A percentile compares a stretch with the other conserved stretches of the same genome.
Evolutionary conservation across 2,329 filamentous ascomycete species (phyloP).

Genomic region (Xylaria sp.): DNA sequence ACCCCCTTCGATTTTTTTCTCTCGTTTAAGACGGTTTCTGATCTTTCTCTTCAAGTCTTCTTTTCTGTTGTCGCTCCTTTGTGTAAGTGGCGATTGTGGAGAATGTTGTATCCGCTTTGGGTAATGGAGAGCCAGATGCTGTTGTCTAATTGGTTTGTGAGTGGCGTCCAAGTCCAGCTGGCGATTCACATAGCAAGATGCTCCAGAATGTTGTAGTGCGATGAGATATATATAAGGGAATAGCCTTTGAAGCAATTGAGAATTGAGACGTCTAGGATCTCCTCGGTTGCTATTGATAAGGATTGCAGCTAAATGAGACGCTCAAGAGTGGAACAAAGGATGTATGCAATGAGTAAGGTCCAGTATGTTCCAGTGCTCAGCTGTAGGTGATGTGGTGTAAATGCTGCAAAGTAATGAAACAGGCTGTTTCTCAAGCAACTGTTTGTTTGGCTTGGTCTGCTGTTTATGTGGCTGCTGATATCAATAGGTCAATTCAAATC

Average conservation of each 20-base stretch:
- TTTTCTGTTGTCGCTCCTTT: neutral
- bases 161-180: neutral
- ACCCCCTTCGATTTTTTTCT: too few species aligned
- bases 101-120: constrained; percentile 11
- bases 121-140: constrained; percentile 9
- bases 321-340: neutral
- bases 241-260: neutral
- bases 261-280: neutral
- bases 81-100: neutral
- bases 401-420: neutral
- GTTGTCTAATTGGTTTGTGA: constrained; percentile 17
- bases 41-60: too few species aligned
- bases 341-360: neutral
- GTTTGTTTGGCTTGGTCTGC: too few species aligned
- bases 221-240: too few species aligned
- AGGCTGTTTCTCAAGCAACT: neutral
- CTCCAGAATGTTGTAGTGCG: neutral
- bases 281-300: too few species aligned
- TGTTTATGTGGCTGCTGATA: neutral
- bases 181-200: neutral
- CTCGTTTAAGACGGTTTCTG: too few species aligned
- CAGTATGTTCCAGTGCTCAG: neutral
- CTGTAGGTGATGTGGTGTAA: constrained; percentile 5
- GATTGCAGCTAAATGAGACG: neutral
- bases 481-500: neutral